phyloP scores from a whole-genome alignment of 23 red algal species.

The Gracilaria domingensis region DNA sequence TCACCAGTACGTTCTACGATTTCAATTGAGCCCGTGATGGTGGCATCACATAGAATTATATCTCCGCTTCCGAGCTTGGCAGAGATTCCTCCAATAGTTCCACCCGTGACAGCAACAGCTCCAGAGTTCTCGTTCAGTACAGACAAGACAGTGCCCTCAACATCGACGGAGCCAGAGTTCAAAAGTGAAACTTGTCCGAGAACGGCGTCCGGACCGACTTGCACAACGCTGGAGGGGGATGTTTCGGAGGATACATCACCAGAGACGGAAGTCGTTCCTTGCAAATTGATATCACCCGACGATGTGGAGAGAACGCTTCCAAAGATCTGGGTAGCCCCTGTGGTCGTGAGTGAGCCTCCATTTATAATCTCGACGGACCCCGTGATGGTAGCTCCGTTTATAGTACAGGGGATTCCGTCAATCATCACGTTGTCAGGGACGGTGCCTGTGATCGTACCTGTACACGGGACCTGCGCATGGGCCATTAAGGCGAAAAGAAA shows the following conservation, averaged over 20 bases:
- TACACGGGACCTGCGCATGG: background rate
- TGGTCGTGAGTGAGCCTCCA: conserved; percentile 16
- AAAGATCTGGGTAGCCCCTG: conserved; percentile 28
- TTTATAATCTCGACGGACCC: conserved; percentile 18
- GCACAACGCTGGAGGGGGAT: conserved; percentile 1
- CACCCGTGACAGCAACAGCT: background rate
- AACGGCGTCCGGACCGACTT: conserved; percentile 11
- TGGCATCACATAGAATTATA: conserved; percentile 24
- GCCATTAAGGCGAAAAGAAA: too few relatives aligned
- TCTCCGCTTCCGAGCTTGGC: conserved; percentile 4
- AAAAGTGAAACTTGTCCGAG: background rate
- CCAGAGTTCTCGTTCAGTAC: conserved; percentile 20
- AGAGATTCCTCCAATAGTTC: background rate
- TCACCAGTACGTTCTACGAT: conserved; percentile 23
- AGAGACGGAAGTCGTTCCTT: conserved; percentile 22
- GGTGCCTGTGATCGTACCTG: conserved; percentile 19
- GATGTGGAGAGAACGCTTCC: background rate
- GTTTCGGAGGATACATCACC: conserved; percentile 22
- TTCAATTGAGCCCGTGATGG: conserved; percentile 19
- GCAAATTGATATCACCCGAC: conserved; percentile 8
- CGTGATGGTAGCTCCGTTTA: conserved; percentile 20
- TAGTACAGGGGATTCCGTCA: conserved; percentile 1
- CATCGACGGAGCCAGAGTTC: conserved; percentile 5
- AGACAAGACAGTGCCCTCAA: background rate
- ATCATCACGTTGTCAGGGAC: background rate